These are phyloP conservation scores for Diplodia corticola DNA, from an alignment of 2,329 filamentous ascomycete genomes.

Conservation along the genomic window DNA sequence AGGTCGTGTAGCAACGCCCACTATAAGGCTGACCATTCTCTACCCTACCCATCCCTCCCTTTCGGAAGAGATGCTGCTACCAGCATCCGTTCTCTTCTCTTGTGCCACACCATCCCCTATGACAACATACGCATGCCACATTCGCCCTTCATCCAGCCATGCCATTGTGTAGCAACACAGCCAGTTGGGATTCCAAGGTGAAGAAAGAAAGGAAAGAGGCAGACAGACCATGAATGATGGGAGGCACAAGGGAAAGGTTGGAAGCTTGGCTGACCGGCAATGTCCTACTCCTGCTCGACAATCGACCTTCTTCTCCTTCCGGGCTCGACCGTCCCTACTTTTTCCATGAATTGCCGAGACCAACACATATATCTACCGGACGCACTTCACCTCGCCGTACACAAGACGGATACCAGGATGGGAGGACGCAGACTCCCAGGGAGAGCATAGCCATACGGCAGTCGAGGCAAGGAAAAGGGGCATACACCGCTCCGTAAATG, in stretches of 20 bases:
- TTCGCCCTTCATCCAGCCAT: neutral
- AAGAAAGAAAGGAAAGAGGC: constrained; percentile 8
- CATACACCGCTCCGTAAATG: neutral
- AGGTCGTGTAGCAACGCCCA: constrained; percentile 1
- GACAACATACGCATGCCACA: neutral
- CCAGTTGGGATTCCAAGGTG: neutral
- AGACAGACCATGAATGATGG: neutral
- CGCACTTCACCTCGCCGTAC: neutral
- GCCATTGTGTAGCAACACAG: neutral
- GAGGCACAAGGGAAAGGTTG: neutral
- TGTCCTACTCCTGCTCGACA: neutral
- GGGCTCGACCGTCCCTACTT: neutral
- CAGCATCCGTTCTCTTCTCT: neutral
- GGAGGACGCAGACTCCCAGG: neutral
- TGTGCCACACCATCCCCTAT: constrained; percentile 1
- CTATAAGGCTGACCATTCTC: constrained; percentile 16
- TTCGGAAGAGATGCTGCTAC: neutral
- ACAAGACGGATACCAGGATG: neutral
- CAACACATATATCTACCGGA: neutral
- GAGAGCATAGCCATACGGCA: neutral
- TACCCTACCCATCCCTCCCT: constrained; percentile 1
- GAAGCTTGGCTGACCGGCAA: neutral
- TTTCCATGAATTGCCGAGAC: neutral
- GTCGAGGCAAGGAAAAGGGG: neutral
- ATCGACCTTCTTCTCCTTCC: neutral